Conservation (phyloP, 352 stramenopile genomes). For the Globisporangium lucens region DNA sequence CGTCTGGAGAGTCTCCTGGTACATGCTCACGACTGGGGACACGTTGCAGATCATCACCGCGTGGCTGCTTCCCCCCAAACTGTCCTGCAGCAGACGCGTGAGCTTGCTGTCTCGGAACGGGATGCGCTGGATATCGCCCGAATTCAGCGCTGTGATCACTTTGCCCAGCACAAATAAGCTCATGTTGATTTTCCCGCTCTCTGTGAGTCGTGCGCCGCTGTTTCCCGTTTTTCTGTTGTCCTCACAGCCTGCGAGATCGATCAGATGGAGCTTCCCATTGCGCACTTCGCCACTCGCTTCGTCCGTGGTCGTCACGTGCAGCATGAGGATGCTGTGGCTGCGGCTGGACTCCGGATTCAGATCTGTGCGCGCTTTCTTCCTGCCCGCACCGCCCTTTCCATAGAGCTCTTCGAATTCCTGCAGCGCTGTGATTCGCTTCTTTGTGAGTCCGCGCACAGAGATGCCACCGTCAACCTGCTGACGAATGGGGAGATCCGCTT, state of each 20-base stretch:
- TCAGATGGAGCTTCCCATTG: slow-evolving; percentile 36
- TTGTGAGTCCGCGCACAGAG: slow-evolving; percentile 30
- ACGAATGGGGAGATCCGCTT: slow-evolving; percentile 31
- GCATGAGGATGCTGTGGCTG: slow-evolving; percentile 80
- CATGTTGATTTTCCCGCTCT: slow-evolving; percentile 69
- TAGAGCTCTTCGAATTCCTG: slow-evolving; percentile 36
- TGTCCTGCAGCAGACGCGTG: slow-evolving; percentile 66
- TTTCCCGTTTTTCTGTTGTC: slow-evolving; percentile 34
- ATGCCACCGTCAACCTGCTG: slow-evolving; percentile 37
- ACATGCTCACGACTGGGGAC: slow-evolving; percentile 19
- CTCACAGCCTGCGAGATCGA: slow-evolving; percentile 42
- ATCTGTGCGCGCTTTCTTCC: slow-evolving; percentile 39
- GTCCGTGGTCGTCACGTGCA: slow-evolving; percentile 33
- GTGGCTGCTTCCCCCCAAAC: slow-evolving; percentile 35
- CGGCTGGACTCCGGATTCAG: slow-evolving; percentile 69
- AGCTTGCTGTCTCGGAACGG: slow-evolving; percentile 75
- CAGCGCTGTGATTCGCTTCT: slow-evolving; percentile 25
- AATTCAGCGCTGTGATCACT: slow-evolving; percentile 68
- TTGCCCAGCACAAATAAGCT: slow-evolving; percentile 75
- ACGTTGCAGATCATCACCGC: slow-evolving; percentile 47
- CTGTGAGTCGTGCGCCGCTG: slow-evolving; percentile 26
- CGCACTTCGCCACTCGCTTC: slow-evolving; percentile 10
- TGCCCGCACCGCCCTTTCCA: slow-evolving; percentile 21
- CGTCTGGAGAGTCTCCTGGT: slow-evolving; percentile 38
- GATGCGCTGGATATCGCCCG: slow-evolving; percentile 58